phyloP scores from a whole-genome alignment of 805 yeast species.

The Candida boidinii region DNA sequence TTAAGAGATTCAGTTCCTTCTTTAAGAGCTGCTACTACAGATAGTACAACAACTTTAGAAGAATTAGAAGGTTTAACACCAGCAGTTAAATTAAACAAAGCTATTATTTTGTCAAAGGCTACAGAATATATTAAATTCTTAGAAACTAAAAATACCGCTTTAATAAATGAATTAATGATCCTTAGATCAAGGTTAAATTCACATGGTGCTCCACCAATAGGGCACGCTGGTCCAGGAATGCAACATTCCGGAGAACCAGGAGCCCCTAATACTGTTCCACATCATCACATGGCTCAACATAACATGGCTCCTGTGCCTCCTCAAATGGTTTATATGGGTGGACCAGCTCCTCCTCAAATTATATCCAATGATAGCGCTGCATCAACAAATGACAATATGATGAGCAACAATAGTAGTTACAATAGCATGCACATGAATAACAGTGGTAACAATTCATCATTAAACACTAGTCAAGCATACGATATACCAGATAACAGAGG shows the following conservation, averaged over 20 bases:
- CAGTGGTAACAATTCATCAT: too few relatives aligned
- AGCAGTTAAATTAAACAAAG: constrained; percentile 68
- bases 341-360: constrained; percentile 3
- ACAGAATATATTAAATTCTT: constrained; percentile 73
- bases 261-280: not conserved
- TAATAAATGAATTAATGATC: constrained; percentile 45
- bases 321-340: too few relatives aligned
- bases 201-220: constrained; percentile 8
- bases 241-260: not conserved
- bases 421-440: not conserved
- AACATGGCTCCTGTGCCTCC: not conserved
- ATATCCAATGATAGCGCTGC: not conserved
- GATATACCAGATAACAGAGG: not conserved
- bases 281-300: constrained; percentile 3
- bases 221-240: too few relatives aligned
- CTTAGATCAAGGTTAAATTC: constrained; percentile 22
- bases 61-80: constrained; percentile 71
- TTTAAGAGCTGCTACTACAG: constrained; percentile 47
- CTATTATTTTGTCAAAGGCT: constrained; percentile 68
- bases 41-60: constrained; percentile 23
- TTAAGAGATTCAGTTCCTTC: constrained; percentile 78
- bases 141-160: constrained; percentile 46
- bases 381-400: constrained; percentile 1
- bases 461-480: too few relatives aligned
- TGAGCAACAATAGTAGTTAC: constrained; percentile 6